Base-by-base conservation (phyloP, 1,139 yeast species). In the Yamadazyma jaroonii region DNA sequence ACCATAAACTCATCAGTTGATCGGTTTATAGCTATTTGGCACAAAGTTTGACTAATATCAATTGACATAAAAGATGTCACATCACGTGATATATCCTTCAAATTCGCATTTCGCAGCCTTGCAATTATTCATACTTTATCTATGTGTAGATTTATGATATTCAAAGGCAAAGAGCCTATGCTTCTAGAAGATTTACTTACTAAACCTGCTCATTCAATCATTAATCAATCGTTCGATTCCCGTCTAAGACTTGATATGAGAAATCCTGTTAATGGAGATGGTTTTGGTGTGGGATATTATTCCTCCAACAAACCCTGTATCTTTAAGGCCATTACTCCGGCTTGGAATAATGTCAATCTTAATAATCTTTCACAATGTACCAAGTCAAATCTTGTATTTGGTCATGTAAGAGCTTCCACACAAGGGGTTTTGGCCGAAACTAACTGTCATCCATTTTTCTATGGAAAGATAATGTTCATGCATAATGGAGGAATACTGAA, bases 241-340 rank as follows among this genome's bases (percentile, higher is more conserved):
- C 62, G 98, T 37, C 72, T 92, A 31, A 74, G 98, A 36, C 71
- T 92, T 29, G 98, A 92, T 54, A 82, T 81, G 70, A 73, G 82
- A 47, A 79, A 95, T 40, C 97, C 98, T 3, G 88, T 92, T 48
- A 92, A 92, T 57, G 98, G 98, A 29, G 98, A 92, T 60, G 98
- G 98, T 2, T 92, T 92, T 59, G 98, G 98, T 1, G 95, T 92
- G 7, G 97, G 97, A 1, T 92, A 92, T 63, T 92, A 92, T 56
- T 74, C 86, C 1, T 66, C 81, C 6, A 56, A 65, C 29, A 53
- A 57, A 38, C 64, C 69, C 7, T 53, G 66, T 44, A 75, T 89
- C 3, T 92, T 86, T 66, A 84, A 88, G 52, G 97, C 97, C 13
- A 90, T 89, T 37, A 92, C 97, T 0, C 96, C 95, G 0, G 97